Evolutionary conservation across 305 asterid species (phyloP).

Genomic region (Fraxinus sp.): DNA sequence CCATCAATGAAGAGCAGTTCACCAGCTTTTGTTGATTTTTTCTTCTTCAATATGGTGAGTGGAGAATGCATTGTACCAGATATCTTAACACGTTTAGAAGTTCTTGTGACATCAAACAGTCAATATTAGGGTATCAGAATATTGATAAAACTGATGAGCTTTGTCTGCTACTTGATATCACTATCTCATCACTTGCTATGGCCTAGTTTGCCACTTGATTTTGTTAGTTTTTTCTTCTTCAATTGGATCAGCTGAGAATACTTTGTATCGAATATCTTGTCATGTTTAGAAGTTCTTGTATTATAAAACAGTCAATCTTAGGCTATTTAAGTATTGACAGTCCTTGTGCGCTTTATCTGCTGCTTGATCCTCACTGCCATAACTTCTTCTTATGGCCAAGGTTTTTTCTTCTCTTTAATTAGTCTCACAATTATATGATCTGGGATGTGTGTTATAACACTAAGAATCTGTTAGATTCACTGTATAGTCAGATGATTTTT

Average conservation of each 20-base stretch:
- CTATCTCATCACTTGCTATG: not conserved
- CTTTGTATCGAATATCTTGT: not conserved
- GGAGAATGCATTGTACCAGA: not conserved
- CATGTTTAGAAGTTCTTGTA: not conserved
- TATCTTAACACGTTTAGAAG: not conserved
- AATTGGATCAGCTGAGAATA: not conserved
- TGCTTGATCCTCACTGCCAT: not conserved
- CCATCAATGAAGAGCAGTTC: not conserved
- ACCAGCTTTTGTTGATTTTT: not conserved
- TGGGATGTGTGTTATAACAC: not conserved
- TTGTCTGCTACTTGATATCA: not conserved
- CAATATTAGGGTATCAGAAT: not conserved
- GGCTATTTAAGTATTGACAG: not conserved
- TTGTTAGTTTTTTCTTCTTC: not conserved
- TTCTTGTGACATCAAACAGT: not conserved
- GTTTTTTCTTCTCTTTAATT: not conserved
- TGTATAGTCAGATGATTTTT: not conserved
- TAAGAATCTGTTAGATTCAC: not conserved
- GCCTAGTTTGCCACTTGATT: not conserved
- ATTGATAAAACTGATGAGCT: not conserved
- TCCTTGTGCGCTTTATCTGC: not conserved
- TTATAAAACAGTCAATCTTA: not conserved
- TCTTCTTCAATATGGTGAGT: not conserved
- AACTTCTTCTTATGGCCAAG: not conserved
- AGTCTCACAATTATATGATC: not conserved